Evolutionary conservation across 257 asterid species (phyloP).

Genomic region (Misopates orontium): DNA sequence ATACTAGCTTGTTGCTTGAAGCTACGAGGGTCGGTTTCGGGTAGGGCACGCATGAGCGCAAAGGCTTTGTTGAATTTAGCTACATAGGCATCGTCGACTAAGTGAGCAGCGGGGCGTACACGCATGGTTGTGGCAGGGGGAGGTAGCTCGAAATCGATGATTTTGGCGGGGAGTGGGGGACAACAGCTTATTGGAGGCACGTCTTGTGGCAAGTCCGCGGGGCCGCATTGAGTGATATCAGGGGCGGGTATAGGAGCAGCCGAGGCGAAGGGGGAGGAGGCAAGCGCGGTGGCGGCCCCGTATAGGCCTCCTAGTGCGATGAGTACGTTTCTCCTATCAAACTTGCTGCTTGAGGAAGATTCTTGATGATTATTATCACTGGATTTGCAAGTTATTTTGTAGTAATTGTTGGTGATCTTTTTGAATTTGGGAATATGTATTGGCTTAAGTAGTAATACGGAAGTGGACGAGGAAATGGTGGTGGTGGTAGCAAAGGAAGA

Average conservation of each 20-base stretch:
- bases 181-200: slow-evolving; percentile 37
- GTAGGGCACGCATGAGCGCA: slow-evolving; percentile 33
- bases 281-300: slow-evolving; percentile 34
- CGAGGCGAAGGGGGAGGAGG: background rate
- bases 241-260: slow-evolving; percentile 46
- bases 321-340: slow-evolving; percentile 45
- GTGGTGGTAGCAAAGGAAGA: no score
- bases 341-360: background rate
- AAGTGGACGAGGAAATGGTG: no score
- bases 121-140: slow-evolving; percentile 24
- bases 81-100: slow-evolving; percentile 21
- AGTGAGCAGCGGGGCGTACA: slow-evolving; percentile 43
- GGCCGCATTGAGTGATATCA: slow-evolving; percentile 32
- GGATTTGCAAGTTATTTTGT: no score
- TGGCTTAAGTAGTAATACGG: no score
- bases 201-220: slow-evolving; percentile 7
- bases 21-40: no score
- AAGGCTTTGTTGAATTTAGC: slow-evolving; percentile 42
- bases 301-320: slow-evolving; percentile 37
- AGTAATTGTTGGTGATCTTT: no score
- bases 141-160: no score
- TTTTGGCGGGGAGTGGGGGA: slow-evolving; percentile 36
- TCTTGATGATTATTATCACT: background rate
- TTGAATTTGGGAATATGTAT: no score
- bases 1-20: no score